Conservation (phyloP, 2,329 filamentous ascomycete genomes). For the Alternaria hordeiaustralica region DNA sequence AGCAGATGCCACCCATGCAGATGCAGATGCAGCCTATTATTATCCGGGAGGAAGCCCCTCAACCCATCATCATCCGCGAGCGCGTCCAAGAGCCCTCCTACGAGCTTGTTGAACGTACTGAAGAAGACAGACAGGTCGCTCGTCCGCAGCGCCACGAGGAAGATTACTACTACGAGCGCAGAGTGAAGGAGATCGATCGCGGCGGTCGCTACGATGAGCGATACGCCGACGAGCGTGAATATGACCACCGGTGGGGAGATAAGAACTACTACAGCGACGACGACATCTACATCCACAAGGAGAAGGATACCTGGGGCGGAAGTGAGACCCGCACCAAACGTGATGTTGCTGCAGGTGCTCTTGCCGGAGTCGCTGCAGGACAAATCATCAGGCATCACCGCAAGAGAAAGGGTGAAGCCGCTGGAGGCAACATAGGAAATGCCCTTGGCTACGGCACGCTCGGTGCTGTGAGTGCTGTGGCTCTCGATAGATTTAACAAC, state of each 20-base stretch:
- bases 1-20: slow-evolving; percentile 40
- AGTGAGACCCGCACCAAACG: slow-evolving; percentile 59
- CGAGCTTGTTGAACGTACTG: slow-evolving; percentile 65
- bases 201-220: slow-evolving; percentile 50
- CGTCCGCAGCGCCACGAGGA: slow-evolving; percentile 59
- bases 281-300: slow-evolving; percentile 65
- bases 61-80: slow-evolving; percentile 57
- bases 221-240: slow-evolving; percentile 39
- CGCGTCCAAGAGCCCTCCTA: slow-evolving; percentile 61
- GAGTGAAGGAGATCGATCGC: slow-evolving; percentile 61
- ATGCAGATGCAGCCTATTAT: slow-evolving; percentile 53
- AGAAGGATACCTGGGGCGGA: slow-evolving; percentile 53
- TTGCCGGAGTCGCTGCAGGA: slow-evolving; percentile 66
- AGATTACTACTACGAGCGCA: slow-evolving; percentile 68
- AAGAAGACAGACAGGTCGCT: slow-evolving; percentile 58
- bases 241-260: slow-evolving; percentile 48
- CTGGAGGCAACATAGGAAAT: slow-evolving; percentile 59
- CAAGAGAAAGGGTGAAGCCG: slow-evolving; percentile 62
- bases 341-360: slow-evolving; percentile 67
- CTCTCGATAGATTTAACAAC: slow-evolving; percentile 58
- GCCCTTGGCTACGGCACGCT: slow-evolving; percentile 66
- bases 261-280: slow-evolving; percentile 65
- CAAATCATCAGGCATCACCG: slow-evolving; percentile 65
- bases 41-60: slow-evolving; percentile 47
- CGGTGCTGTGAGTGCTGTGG: slow-evolving; percentile 67